Evolutionary conservation across 2,329 filamentous ascomycete species (phyloP).

Genomic region (Aspergillus ruber): DNA sequence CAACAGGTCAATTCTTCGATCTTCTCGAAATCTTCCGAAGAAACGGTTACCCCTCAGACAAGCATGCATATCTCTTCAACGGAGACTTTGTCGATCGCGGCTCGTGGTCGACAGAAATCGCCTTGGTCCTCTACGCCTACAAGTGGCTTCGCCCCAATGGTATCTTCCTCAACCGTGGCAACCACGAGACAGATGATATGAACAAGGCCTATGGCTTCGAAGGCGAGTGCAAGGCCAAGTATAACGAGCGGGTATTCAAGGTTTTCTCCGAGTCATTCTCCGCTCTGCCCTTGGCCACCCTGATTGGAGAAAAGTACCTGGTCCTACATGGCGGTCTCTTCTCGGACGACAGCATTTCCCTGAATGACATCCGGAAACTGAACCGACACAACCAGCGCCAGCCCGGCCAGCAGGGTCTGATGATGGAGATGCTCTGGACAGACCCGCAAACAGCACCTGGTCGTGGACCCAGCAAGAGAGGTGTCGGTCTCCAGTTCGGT

Average conservation of each 20-base stretch:
- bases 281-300: conserved; percentile 80
- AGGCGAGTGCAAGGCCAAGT: conserved; percentile 96
- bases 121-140: conserved; percentile 86
- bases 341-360: conserved; percentile 81
- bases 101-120: conserved; percentile 97
- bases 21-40: conserved; percentile 91
- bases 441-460: conserved; percentile 84
- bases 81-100: conserved; percentile 97
- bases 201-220: conserved; percentile 98
- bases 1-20: conserved; percentile 90
- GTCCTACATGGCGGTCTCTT: conserved; percentile 92
- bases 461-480: conserved; percentile 89
- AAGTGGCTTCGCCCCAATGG: conserved; percentile 85
- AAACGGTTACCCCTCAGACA: conserved; percentile 76
- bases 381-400: conserved; percentile 87
- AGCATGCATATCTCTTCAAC: conserved; percentile 94
- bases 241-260: conserved; percentile 93
- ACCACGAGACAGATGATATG: conserved; percentile 99
- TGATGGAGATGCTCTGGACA: conserved; percentile 99
- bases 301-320: conserved; percentile 85
- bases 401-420: conserved; percentile 85
- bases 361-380: conserved; percentile 91
- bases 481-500: conserved; percentile 93
- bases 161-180: conserved; percentile 95
- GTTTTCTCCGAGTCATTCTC: conserved; percentile 98